Base-by-base conservation (phyloP, 177 flowering plant species). In the Vitis hybrid region DNA sequence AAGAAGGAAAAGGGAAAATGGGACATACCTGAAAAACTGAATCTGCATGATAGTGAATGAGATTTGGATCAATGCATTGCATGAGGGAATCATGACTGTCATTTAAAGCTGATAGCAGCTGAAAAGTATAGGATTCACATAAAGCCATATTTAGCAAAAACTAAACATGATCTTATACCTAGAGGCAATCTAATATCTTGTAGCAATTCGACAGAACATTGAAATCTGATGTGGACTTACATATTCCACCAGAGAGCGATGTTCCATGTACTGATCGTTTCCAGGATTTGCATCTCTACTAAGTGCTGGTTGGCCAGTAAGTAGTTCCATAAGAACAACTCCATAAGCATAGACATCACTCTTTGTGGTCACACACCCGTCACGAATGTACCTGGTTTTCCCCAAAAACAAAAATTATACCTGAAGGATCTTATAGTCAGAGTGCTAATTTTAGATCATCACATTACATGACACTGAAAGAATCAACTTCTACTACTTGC, bases 261-360 rank as follows among this genome's bases (percentile, higher is more conserved):
- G 79, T 56, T 78, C 79, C 3, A 4, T 52, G 52, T 51, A 64
- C 56, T 63, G 64, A 56, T 70, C 21, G 49, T 67, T 73, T 64
- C 57, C 77, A 67, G 70, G 61, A 70, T 51, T 57, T 17, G 60
- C 49, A 70, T 17, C 72, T 68, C 62, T 75, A 64, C 60, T 70
- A 2, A 81, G 74, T 59, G 81, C 81, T 46, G 74, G 79, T 54
- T 72, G 72, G 54, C 83, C 81, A 51, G 83, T 78, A 15, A 81
- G 59, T 27, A 77, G 67, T 67, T 81, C 79, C 83, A 78, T 75
- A n/a, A 81, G 77, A 60, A 81, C 81, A 32, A 78, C 79, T 14
- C 81, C 79, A 55, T 54, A 78, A 1, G 81, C 30, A 71, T 78
- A 81, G 21, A 81, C 81, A 55, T 78, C 83, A 57, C 62, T 63